Conservation (phyloP, 2,329 filamentous ascomycete species). For the Penicillium glabrum region DNA sequence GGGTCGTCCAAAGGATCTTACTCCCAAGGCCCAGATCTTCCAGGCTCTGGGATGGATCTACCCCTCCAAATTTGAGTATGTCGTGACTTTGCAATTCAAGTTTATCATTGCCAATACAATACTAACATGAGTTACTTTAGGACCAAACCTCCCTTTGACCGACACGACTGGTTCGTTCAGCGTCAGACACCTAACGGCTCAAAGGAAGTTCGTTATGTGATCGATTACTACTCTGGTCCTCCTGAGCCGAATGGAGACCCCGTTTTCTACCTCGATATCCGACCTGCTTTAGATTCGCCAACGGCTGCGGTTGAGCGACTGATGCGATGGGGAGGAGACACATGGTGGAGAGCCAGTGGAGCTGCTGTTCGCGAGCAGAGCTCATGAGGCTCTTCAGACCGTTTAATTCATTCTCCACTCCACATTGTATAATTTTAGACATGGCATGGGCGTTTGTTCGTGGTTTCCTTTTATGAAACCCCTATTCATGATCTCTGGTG, state of each 20-base stretch:
- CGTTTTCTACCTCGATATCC: conserved; percentile 92
- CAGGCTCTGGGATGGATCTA: conserved; percentile 77
- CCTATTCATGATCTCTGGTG: not conserved
- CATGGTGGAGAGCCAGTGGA: conserved; percentile 89
- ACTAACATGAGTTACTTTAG: conserved; percentile 40
- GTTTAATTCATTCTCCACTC: conserved; percentile 26
- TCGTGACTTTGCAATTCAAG: not conserved
- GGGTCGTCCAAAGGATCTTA: conserved; percentile 83
- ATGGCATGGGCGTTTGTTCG: conserved; percentile 28
- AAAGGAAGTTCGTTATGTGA: conserved; percentile 87
- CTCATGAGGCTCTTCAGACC: not conserved
- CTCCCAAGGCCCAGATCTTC: conserved; percentile 84
- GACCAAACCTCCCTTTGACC: conserved; percentile 85
- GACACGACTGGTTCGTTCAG: conserved; percentile 95
- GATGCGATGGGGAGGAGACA: conserved; percentile 85
- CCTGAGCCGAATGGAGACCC: conserved; percentile 84
- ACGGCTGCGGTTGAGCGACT: conserved; percentile 76
- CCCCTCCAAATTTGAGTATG: conserved; percentile 75
- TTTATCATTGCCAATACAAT: not conserved
- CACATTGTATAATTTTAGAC: conserved; percentile 18
- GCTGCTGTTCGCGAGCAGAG: conserved; percentile 52
- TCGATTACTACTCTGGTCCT: conserved; percentile 90
- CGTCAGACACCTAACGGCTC: conserved; percentile 65
- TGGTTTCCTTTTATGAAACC: not conserved
- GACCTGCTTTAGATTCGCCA: conserved; percentile 81